Evolutionary conservation across 139 green algal genomes (phyloP).

Genomic region (Tetradesmus lagerheimii): DNA sequence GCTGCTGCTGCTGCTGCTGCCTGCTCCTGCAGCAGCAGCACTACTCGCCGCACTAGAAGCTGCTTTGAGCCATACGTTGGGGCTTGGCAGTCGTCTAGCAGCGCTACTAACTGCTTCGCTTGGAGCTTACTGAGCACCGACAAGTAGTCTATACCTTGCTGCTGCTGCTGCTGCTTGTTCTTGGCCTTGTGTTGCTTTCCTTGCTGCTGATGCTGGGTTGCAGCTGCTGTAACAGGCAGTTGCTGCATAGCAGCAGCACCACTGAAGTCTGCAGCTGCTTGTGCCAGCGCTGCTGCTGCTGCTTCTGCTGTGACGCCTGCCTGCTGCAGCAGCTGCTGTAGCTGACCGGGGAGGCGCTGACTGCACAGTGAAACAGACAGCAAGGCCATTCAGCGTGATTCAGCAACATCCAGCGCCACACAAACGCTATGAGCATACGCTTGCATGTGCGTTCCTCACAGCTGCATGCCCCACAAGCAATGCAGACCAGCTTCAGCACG

Average conservation of each 20-base stretch:
- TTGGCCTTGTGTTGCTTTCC: neutral
- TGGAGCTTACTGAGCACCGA: neutral
- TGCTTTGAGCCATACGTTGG: slow-evolving; percentile 18
- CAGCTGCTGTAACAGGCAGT: neutral
- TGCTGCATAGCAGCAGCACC: neutral
- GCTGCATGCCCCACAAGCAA: neutral
- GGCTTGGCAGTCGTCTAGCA: slow-evolving; percentile 35
- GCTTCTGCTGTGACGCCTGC: neutral
- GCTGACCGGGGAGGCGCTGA: neutral
- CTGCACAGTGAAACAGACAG: neutral
- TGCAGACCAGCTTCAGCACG: neutral
- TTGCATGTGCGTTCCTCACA: neutral
- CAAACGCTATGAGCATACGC: no score
- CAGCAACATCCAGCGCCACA: no score
- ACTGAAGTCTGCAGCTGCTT: slow-evolving; percentile 4
- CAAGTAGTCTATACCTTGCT: neutral
- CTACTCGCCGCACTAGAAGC: neutral
- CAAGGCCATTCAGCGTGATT: no score
- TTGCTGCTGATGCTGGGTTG: neutral
- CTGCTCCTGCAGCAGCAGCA: slow-evolving; percentile 30
- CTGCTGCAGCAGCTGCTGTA: slow-evolving; percentile 32
- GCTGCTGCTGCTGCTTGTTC: neutral
- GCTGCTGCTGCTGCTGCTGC: slow-evolving; percentile 8
- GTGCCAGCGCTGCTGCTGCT: slow-evolving; percentile 21
- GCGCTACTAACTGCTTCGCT: neutral